These are phyloP conservation scores for Ganoderma multipileum DNA, from an alignment of 1,284 basidiomycete species.

Conservation along the genomic window DNA sequence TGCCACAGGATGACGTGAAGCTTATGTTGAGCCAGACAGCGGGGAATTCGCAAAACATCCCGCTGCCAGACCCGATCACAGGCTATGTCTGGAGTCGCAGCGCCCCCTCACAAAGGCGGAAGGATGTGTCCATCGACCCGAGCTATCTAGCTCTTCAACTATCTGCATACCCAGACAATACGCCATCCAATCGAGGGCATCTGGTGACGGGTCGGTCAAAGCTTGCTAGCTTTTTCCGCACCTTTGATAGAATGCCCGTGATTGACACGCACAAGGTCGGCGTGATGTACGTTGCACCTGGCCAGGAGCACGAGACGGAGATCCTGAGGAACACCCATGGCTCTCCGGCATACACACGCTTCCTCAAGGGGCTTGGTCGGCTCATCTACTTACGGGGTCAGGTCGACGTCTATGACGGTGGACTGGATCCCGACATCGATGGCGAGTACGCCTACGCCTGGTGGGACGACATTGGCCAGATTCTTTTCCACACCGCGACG, in stretches of 20 bases:
- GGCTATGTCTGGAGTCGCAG: slow-evolving; percentile 87
- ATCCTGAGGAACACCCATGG: slow-evolving; percentile 93
- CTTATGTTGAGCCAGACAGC: slow-evolving; percentile 24
- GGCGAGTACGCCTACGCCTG: slow-evolving; percentile 97
- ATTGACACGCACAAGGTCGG: slow-evolving; percentile 99
- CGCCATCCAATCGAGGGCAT: slow-evolving; percentile 44
- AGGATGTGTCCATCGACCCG: slow-evolving; percentile 87
- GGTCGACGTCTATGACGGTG: slow-evolving; percentile 94
- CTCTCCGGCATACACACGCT: slow-evolving; percentile 93
- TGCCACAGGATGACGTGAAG: slow-evolving; percentile 25
- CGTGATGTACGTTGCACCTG: slow-evolving; percentile 94
- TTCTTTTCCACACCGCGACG: slow-evolving; percentile 95
- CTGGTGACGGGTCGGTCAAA: slow-evolving; percentile 63
- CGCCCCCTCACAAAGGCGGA: slow-evolving; percentile 87
- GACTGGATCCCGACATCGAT: slow-evolving; percentile 88
- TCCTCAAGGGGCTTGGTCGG: slow-evolving; percentile 89
- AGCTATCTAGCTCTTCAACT: slow-evolving; percentile 89
- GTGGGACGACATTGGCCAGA: slow-evolving; percentile 98
- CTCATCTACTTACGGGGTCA: slow-evolving; percentile 92
- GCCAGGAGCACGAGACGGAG: slow-evolving; percentile 85
- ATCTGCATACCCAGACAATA: slow-evolving; percentile 75
- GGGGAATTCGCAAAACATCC: slow-evolving; percentile 11
- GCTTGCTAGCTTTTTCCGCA: slow-evolving; percentile 66
- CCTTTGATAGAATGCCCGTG: slow-evolving; percentile 89
- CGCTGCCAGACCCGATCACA: slow-evolving; percentile 65